A percentile compares a stretch with the other conserved stretches of the same genome.
Evolutionary conservation across 495 filamentous ascomycete genomes (phyloP).

Genomic region (Neurospora tetraspora): DNA sequence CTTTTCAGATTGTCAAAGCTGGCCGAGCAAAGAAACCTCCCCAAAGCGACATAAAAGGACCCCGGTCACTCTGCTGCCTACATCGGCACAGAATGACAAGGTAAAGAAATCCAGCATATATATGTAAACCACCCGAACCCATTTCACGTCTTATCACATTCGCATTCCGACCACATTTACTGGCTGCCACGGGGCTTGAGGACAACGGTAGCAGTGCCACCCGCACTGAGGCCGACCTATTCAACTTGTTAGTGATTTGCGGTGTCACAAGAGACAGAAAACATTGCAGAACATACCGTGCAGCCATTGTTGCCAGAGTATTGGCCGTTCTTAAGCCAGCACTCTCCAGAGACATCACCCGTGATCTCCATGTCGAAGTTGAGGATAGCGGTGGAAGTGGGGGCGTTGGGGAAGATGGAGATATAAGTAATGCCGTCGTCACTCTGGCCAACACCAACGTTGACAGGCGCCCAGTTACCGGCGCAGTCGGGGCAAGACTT

Average conservation of each 20-base stretch:
- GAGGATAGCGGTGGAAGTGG: conserved; percentile 51
- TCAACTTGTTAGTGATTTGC: conserved; percentile 10
- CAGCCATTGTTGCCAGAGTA: conserved; percentile 54
- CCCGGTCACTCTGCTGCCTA: not conserved
- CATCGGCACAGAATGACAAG: not conserved
- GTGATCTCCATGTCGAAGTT: conserved; percentile 65
- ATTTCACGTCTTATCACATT: not conserved
- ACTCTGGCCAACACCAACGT: conserved; percentile 70
- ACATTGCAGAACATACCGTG: conserved; percentile 46
- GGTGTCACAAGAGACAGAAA: not conserved
- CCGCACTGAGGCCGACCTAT: conserved; percentile 29
- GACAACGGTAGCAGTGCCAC: conserved; percentile 27
- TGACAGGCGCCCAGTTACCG: conserved; percentile 88
- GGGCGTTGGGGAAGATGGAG: conserved; percentile 62
- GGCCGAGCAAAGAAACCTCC: not conserved
- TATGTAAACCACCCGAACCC: not conserved
- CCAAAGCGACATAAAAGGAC: not conserved
- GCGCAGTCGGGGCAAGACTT: conserved; percentile 32
- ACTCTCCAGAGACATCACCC: conserved; percentile 53
- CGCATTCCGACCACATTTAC: not conserved
- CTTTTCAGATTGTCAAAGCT: conserved; percentile 2
- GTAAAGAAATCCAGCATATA: not conserved
- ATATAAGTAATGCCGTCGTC: conserved; percentile 58
- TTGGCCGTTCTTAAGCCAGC: conserved; percentile 59
- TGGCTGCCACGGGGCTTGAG: conserved; percentile 12